Base-by-base conservation (phyloP, 768 basidiomycete genomes). In the Russula sp. region DNA sequence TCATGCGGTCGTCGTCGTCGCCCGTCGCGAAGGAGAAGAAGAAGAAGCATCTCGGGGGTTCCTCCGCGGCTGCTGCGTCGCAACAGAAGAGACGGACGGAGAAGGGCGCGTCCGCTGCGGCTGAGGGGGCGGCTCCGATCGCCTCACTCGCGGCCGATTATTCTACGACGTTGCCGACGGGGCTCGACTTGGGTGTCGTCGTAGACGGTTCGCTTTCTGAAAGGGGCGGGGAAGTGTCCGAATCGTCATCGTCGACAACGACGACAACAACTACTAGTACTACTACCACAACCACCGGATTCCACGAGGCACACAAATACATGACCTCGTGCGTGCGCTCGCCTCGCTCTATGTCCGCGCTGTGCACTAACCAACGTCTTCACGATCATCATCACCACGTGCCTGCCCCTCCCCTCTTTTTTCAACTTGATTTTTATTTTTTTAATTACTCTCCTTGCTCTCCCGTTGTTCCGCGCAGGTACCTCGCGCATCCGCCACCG, bases 261-360 rank as follows among this genome's bases (percentile, higher is more conserved):
- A 42, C 37, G 16, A 34, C 31, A 10, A 18, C 48, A 49, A 32
- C 31, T n/a, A n/a, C 55, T 6, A 1, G 32, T 22, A 11, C 32
- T 18, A 9, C 49, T 3, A 16, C 35, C 13, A 18, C 27, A 9
- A 52, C 42, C 6, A 20, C 78, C 0, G 72, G 79, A 51, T 86
- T 84, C 69, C 76, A 84, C 57, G 83, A 84, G 62, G 87, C 87
- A 1, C 78, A 80, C 13, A 74, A 73, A 47, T 87, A 79, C 71
- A 85, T 89, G 62, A 80, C 82, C 10, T 79, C 80, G 86, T 88
- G 70, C 59, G 85, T 83, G 1, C 27, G 32, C 3, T 20, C 31
- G n/a, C 54, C 22, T 56, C 54, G 39, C 54, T 45, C 45, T 44
- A 37, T 39, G 32, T 22, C 18, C 59, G 18, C 31, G 32, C 13